Evolutionary conservation across 2,329 filamentous ascomycete species (phyloP), one percentile per base, ranked within the genome.

Genomic region (Fusarium sp.): DNA sequence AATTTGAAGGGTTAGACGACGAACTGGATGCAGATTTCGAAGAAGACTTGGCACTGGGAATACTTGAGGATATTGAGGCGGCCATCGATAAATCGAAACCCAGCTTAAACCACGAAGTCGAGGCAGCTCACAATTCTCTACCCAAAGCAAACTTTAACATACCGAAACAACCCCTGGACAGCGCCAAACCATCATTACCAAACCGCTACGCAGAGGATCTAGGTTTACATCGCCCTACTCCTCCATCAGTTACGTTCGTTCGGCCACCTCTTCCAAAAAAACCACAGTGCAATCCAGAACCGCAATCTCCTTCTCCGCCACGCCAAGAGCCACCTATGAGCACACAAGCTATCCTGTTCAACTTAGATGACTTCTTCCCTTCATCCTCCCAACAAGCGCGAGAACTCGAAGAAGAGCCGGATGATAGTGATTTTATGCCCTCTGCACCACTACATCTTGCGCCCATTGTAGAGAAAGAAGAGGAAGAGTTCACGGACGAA

Each of bases 311-410:
- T 2, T 61, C 60, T 5, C 67, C 56, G 5, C 69, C 70, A 1
- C 67, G 36, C 1, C 74, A 77, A 38, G 44, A 59, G 3, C 78
- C 78, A 4, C 80, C 79, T 3, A 69, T 77, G 24, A 85, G 84
- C 66, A 88, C 86, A 0, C 87, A 88, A 62, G 78, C 82, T 10
- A 87, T 88, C n/a, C 76, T 88, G 10, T 76, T 81, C 40, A 80
- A 86, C 61, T 71, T 85, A 9, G 85, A 87, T 39, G 85, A 87
- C 55, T 83, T 88, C 63, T 85, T 88, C 44, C 86, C 86, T 1
- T 85, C 82, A n/a, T 81, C 85, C 1, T 87, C 85, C 0, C 87
- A 90, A 70, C 84, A 88, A 72, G 80, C 81, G 8, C 80, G 82
- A 19, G 87, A 89, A 72, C 76, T 89, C 3, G 82, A 84, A 33